phyloP scores from a whole-genome alignment of 805 yeast species.

The Suhomyces sp. region DNA sequence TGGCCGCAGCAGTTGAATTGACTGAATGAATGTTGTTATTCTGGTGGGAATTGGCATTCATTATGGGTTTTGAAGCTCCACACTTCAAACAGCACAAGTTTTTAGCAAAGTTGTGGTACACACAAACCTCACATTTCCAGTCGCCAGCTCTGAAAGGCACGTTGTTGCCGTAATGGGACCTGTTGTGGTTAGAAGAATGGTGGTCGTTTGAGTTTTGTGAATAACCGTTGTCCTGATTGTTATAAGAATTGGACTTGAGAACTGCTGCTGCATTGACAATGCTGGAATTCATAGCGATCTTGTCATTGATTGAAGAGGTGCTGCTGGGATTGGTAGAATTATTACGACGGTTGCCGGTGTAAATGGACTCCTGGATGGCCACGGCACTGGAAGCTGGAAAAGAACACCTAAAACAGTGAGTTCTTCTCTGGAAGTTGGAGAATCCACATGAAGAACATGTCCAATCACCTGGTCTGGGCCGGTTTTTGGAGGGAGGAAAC shows the following conservation, averaged over 20 bases:
- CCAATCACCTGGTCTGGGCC: conserved; percentile 98
- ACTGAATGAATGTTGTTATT: conserved; percentile 28
- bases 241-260: background rate
- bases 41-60: conserved; percentile 22
- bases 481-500: conserved; percentile 79
- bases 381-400: conserved; percentile 79
- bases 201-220: conserved; percentile 11
- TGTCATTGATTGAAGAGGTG: conserved; percentile 7
- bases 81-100: conserved; percentile 84
- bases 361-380: conserved; percentile 63
- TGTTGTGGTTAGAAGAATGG: conserved; percentile 12
- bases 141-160: conserved; percentile 98
- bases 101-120: conserved; percentile 90
- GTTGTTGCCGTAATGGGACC: conserved; percentile 35
- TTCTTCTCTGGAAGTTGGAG: conserved; percentile 89
- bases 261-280: conserved; percentile 13
- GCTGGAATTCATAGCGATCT: conserved; percentile 15
- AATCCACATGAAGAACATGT: conserved; percentile 96
- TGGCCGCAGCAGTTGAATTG: conserved; percentile 45
- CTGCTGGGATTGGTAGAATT: conserved; percentile 3
- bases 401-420: conserved; percentile 90
- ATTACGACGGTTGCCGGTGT: conserved; percentile 11
- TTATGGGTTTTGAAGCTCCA: conserved; percentile 61
- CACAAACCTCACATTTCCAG: conserved; percentile 89
- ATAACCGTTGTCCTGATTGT: conserved; percentile 1